Conservation (phyloP, 306 rosid genomes). For the Gleditsia sinensis region DNA sequence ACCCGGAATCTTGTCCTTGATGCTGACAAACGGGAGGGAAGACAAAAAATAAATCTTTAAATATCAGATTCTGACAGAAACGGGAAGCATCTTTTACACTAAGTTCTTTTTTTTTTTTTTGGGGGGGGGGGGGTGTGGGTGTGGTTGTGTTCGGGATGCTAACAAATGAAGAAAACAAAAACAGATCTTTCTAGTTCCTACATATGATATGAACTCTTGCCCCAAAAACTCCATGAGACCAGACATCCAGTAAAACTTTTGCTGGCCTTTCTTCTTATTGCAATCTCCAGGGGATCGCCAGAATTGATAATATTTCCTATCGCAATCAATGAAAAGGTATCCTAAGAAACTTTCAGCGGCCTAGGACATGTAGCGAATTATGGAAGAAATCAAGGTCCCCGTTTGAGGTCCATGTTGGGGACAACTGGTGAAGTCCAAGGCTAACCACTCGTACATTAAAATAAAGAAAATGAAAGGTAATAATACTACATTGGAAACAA, state of each 20-base stretch:
- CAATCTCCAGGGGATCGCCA: not conserved
- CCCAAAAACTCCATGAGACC: not conserved
- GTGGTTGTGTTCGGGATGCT: slow-evolving; percentile 8
- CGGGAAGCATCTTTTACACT: not conserved
- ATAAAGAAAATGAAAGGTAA: not conserved
- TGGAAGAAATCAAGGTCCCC: not conserved
- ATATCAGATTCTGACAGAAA: not conserved
- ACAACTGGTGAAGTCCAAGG: not conserved
- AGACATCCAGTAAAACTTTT: not conserved
- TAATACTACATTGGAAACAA: not conserved
- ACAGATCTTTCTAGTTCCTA: no score
- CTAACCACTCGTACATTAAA: not conserved
- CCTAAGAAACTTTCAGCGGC: not conserved
- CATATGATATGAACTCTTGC: not conserved
- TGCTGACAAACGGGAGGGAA: slow-evolving; percentile 16
- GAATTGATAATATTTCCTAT: not conserved
- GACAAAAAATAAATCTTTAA: slow-evolving; percentile 20
- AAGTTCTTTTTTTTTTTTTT: no score
- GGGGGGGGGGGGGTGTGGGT: no score
- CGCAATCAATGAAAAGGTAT: slow-evolving; percentile 1
- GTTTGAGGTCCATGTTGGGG: not conserved
- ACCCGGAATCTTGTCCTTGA: slow-evolving; percentile 16
- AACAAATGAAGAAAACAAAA: not conserved
- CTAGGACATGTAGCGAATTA: slow-evolving; percentile 14
- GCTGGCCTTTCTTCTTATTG: not conserved